Base-by-base conservation (phyloP, 805 yeast species). In the Yamadazyma akitaensis region DNA sequence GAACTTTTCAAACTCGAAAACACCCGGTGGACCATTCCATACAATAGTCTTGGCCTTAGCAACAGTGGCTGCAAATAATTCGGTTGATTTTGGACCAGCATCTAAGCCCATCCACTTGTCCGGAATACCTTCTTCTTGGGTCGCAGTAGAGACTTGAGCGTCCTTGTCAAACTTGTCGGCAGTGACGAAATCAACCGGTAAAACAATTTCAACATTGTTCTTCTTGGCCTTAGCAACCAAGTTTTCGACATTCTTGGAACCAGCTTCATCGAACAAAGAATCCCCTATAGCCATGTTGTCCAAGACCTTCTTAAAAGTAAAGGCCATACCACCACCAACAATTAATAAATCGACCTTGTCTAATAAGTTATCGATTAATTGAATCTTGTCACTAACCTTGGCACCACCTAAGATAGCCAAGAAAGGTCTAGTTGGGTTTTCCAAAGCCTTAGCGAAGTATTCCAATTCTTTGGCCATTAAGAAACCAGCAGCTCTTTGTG, bases 1-100 rank as follows among this genome's bases (percentile, higher is more conserved):
- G 68, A 94, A 94, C 64, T 79, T 80, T 59, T 88, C 96, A 65
- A 94, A 94, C 79, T 94, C 99, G 70, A 94, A 94, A 61, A 94
- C 99, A 81, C 99, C 99, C 74, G 99, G 97, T 56, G 99, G 99
- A 71, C 99, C 99, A 80, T 94, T 94, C 99, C 99, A 94, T 68
- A 94, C 94, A 63, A 94, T 92, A 64, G 99, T 94, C 84, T 92
- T 90, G 60, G 99, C 95, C 74, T 85, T 79, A 56, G 86, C 85
- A 61, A 94, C 88, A 55, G 96, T 84, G 57, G 76, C 83, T 57
- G 84, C 80, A 68, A 87, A 94, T 59, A 86, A 79, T 72, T 82
- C 79, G 63, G 81, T 77, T 53, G 96, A 80, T 77, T 88, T 84
- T 75, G 90, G 91, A 75, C 99, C 99, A 63, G 83, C 82, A 74